Conservation (phyloP, 768 basidiomycete genomes). For the Russula sp. region DNA sequence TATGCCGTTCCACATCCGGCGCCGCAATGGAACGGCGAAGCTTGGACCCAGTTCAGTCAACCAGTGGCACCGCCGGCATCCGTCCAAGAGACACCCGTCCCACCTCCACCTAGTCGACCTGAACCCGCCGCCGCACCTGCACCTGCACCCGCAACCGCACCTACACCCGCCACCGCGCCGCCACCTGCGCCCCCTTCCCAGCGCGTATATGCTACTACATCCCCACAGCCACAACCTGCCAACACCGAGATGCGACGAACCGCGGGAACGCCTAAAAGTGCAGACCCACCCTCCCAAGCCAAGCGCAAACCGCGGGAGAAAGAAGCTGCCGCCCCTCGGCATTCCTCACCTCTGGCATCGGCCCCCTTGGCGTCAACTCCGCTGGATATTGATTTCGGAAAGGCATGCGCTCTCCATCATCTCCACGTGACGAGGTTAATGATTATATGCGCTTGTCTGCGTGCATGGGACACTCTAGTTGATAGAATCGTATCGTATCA, state of each 20-base stretch:
- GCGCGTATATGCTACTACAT: slow-evolving; percentile 28
- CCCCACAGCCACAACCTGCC: slow-evolving; percentile 31
- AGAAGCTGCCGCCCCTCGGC: slow-evolving; percentile 29
- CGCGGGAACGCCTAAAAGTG: slow-evolving; percentile 26
- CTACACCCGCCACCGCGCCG: slow-evolving; percentile 27
- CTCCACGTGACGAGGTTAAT: neutral
- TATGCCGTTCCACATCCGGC: slow-evolving; percentile 20
- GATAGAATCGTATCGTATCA: slow-evolving; percentile 39
- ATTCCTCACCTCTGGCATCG: slow-evolving; percentile 25
- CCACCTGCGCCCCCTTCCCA: slow-evolving; percentile 29
- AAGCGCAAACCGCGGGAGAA: slow-evolving; percentile 37
- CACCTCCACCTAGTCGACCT: slow-evolving; percentile 7
- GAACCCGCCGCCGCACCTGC: slow-evolving; percentile 22
- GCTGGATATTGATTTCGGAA: slow-evolving; percentile 38
- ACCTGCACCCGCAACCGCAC: slow-evolving; percentile 19
- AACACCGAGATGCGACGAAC: slow-evolving; percentile 28
- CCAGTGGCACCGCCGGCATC: slow-evolving; percentile 6
- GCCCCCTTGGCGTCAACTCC: slow-evolving; percentile 21
- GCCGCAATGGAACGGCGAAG: slow-evolving; percentile 25
- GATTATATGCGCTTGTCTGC: neutral
- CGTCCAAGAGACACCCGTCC: slow-evolving; percentile 14
- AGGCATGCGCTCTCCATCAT: slow-evolving; percentile 29
- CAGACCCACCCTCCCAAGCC: slow-evolving; percentile 25
- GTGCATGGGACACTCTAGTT: slow-evolving; percentile 29
- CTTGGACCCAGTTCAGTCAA: slow-evolving; percentile 23